These are phyloP conservation scores for Alloascoidea hylecoeti DNA, from an alignment of 805 yeast genomes.

Conservation along the genomic window DNA sequence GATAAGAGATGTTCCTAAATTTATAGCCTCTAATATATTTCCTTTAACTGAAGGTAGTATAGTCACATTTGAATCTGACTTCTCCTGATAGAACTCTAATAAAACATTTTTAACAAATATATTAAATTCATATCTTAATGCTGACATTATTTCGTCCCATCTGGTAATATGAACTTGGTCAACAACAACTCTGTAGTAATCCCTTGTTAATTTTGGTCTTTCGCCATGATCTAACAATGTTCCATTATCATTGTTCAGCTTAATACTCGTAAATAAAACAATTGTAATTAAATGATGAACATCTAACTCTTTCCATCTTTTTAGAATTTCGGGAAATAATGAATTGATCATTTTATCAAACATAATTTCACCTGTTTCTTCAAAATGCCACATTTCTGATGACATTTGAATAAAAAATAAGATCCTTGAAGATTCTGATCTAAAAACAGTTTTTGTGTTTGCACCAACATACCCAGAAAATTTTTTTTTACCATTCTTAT, in stretches of 20 bases:
- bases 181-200: slow-evolving; percentile 86
- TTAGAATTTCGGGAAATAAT: slow-evolving; percentile 80
- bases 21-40: slow-evolving; percentile 76
- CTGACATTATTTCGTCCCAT: slow-evolving; percentile 90
- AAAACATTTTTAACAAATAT: slow-evolving; percentile 66
- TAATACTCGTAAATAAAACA: slow-evolving; percentile 69
- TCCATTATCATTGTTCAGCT: slow-evolving; percentile 15
- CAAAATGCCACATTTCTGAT: slow-evolving; percentile 96
- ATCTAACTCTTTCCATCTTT: slow-evolving; percentile 73
- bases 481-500: slow-evolving; percentile 49
- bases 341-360: slow-evolving; percentile 87
- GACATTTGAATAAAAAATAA: slow-evolving; percentile 80
- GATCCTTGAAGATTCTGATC: slow-evolving; percentile 84
- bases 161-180: slow-evolving; percentile 82
- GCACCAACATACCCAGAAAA: slow-evolving; percentile 66
- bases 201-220: slow-evolving; percentile 48
- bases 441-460: slow-evolving; percentile 65
- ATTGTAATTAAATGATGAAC: slow-evolving; percentile 89
- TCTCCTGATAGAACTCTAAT: slow-evolving; percentile 21
- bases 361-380: slow-evolving; percentile 89
- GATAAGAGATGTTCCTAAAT: slow-evolving; percentile 60
- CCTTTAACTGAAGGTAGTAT: slow-evolving; percentile 84
- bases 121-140: slow-evolving; percentile 72
- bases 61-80: slow-evolving; percentile 32
- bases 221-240: slow-evolving; percentile 44